Evolutionary conservation across 2,329 filamentous ascomycete species (phyloP), one percentile per base, ranked within the genome.

Genomic region (Coleophoma eucalyptorum): DNA sequence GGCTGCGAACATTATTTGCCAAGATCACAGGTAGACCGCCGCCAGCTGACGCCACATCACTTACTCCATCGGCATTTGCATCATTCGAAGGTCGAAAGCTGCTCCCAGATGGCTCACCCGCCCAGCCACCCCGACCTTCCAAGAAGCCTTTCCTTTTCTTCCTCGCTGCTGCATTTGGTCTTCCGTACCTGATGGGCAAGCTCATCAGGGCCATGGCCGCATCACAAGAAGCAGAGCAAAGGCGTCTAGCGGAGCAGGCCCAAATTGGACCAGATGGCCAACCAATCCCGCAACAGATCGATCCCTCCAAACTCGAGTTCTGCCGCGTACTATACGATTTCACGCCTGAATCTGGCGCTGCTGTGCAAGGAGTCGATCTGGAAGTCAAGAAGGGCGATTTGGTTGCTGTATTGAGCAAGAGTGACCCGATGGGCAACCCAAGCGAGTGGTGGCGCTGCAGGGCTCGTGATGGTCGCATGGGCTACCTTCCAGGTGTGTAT

Each of bases 371-470:
- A 33, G 84, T 97, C 59, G 95, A 99, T 65, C 79, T 99, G 13
- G 85, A 89, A 34, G 93, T 95, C 20, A 92, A 89, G 73, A 97
- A 96, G 75, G 93, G 93, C 53, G 94, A 99, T 62, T 84, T 97
- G 48, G 92, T 99, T 15, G 94, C 94, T 21, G 91, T 99, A 1
- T 79, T 99, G 49, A 87, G 86, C 73, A 97, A 97, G 74, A 88
- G 84, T 16, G 94, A 99, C 63, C 94, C 94, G 1, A 82, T 93
- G 64, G 94, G 94, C 41, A 91, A 94, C 61, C 83, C 90, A 4
- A 94, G 89, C 48, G 93, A 99, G 66, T 99, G 94, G 94, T 99
- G 94, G 94, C 84, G 87, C 58, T 99, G 95, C 71, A 82, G 94
- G 50, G 88, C 93, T 13, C 81, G 94, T 54, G 91, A 97, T 66